phyloP scores from a whole-genome alignment of 139 green algal species.

The Coccomyxa sp. region DNA sequence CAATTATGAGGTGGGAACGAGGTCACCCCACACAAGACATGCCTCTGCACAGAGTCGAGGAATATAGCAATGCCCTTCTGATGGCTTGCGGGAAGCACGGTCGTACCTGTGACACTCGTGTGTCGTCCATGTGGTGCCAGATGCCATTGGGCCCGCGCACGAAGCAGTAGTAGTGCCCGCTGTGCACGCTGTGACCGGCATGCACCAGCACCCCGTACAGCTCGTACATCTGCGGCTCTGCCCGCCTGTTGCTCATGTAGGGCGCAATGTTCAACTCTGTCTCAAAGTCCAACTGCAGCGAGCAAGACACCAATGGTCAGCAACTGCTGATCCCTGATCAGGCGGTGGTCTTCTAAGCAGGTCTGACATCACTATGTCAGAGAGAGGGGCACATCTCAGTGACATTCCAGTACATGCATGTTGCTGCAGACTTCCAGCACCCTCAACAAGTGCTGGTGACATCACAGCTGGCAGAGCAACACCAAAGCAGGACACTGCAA shows the following conservation, averaged over 20 bases:
- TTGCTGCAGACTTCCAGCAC: background rate
- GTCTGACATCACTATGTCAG: too few species aligned
- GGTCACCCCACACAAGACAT: too few species aligned
- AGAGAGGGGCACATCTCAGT: background rate
- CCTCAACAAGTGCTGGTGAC: background rate
- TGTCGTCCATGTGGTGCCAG: slow-evolving; percentile 89
- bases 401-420: background rate
- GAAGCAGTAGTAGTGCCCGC: slow-evolving; percentile 89
- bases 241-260: slow-evolving; percentile 47
- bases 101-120: slow-evolving; percentile 25
- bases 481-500: background rate
- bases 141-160: slow-evolving; percentile 68
- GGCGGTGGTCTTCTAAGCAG: too few species aligned
- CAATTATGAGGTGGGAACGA: background rate
- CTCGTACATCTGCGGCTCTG: slow-evolving; percentile 56
- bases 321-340: background rate
- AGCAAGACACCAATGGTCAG: background rate
- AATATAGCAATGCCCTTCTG: too few species aligned
- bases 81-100: too few species aligned
- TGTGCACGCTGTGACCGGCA: slow-evolving; percentile 72
- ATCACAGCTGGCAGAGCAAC: background rate
- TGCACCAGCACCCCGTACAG: slow-evolving; percentile 93
- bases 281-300: slow-evolving; percentile 74
- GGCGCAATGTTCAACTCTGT: slow-evolving; percentile 70
- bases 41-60: background rate